Percentiles rank a stretch among this genome's conserved stretches.
These are phyloP conservation scores for Xylaria sp. DNA, from an alignment of 2,329 filamentous ascomycete genomes.

Conservation along the genomic window DNA sequence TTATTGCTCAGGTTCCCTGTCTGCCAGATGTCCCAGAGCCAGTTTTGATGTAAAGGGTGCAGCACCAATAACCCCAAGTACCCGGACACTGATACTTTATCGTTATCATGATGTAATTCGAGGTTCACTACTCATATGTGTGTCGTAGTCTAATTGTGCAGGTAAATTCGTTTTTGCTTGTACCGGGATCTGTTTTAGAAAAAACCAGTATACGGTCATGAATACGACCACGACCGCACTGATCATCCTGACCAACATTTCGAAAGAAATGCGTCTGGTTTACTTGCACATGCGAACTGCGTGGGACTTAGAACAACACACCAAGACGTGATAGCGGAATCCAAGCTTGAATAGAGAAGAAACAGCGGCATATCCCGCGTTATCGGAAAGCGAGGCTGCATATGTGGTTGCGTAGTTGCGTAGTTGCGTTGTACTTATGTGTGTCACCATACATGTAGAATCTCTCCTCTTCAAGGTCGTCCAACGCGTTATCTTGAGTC, in stretches of 20 bases:
- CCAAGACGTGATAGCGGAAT: neutral
- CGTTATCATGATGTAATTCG: no score
- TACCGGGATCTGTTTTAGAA: no score
- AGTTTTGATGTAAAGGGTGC: no score
- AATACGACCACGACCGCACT: neutral
- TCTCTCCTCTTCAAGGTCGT: neutral
- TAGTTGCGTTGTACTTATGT: slow-evolving; percentile 18
- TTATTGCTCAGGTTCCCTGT: no score
- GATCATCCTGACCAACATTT: neutral
- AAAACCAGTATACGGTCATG: no score
- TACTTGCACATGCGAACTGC: neutral
- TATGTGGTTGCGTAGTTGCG: slow-evolving; percentile 3
- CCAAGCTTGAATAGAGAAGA: neutral
- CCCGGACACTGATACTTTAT: no score
- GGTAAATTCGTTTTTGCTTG: no score
- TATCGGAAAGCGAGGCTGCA: slow-evolving; percentile 27
- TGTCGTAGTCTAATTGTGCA: no score
- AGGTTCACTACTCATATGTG: no score
- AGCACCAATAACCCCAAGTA: no score
- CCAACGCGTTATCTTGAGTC: neutral
- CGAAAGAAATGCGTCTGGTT: neutral
- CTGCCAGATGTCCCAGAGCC: no score
- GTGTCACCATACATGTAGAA: neutral
- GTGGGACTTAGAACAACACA: neutral
- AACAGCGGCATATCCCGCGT: slow-evolving; percentile 5